These are phyloP conservation scores for Lachancea quebecensis DNA, from an alignment of 805 yeast genomes.

Conservation along the genomic window DNA sequence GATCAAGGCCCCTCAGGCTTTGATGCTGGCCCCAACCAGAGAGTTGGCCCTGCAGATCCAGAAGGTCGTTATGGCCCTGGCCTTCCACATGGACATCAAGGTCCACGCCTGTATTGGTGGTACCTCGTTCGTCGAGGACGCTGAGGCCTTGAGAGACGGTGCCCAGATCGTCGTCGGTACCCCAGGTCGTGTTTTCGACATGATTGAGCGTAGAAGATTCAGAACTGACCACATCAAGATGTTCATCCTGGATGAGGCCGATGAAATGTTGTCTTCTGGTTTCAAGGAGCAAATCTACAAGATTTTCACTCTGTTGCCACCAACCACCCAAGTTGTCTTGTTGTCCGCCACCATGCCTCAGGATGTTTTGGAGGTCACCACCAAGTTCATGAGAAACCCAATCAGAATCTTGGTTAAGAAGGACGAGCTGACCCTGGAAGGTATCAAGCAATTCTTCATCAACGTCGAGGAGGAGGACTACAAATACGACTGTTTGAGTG, in stretches of 20 bases:
- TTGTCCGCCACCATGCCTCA: constrained; percentile 91
- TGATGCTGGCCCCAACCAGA: constrained; percentile 94
- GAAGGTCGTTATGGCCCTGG: constrained; percentile 83
- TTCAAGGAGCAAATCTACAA: constrained; percentile 94
- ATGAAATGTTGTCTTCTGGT: constrained; percentile 82
- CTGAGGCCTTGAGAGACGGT: constrained; percentile 74
- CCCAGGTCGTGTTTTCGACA: constrained; percentile 95
- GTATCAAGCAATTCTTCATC: constrained; percentile 86
- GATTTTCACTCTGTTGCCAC: constrained; percentile 77
- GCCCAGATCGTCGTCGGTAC: constrained; percentile 96
- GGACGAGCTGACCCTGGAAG: constrained; percentile 90
- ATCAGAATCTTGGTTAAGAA: constrained; percentile 89
- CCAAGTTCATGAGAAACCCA: constrained; percentile 89
- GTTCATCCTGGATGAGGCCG: constrained; percentile 97
- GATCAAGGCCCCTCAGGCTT: constrained; percentile 77
- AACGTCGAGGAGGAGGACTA: constrained; percentile 88
- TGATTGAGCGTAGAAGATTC: constrained; percentile 86
- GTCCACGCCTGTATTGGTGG: constrained; percentile 99
- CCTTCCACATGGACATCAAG: constrained; percentile 80
- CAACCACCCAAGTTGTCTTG: constrained; percentile 84
- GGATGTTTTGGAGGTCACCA: constrained; percentile 86
- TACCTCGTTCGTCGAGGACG: constrained; percentile 81
- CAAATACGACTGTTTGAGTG: constrained; percentile 93
- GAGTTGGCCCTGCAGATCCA: constrained; percentile 96
- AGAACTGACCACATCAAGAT: constrained; percentile 79